These are phyloP conservation scores for Adansonia grandidieri DNA, from an alignment of 441 rosid genomes.

Conservation along the genomic window DNA sequence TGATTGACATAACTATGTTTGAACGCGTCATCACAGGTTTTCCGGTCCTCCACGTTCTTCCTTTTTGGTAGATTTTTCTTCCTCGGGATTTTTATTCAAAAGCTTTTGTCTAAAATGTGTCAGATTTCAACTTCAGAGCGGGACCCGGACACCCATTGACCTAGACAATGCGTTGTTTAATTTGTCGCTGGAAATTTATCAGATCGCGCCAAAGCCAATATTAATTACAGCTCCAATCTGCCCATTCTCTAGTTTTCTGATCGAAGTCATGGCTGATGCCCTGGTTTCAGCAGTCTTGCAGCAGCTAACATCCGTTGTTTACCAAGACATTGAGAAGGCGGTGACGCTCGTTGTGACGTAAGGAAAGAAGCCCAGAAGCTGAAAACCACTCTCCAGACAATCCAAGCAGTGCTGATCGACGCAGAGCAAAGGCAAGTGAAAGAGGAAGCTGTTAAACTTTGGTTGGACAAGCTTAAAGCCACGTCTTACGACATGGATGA, in stretches of 20 bases:
- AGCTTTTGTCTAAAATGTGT: too few relatives aligned
- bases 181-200: too few relatives aligned
- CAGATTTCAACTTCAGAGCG: too few relatives aligned
- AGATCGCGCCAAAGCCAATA: neutral
- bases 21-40: too few relatives aligned
- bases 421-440: constrained; percentile 13
- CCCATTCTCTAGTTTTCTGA: neutral
- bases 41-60: too few relatives aligned
- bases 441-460: constrained; percentile 5
- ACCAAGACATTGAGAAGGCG: neutral
- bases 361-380: constrained; percentile 9
- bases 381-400: neutral
- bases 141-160: too few relatives aligned
- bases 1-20: too few relatives aligned
- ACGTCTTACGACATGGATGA: constrained; percentile 4
- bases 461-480: constrained; percentile 14
- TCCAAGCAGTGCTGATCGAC: constrained; percentile 1
- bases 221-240: neutral
- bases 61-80: too few relatives aligned
- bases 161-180: too few relatives aligned
- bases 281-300: constrained; percentile 9
- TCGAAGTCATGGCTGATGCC: neutral
- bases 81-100: too few relatives aligned
- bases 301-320: constrained; percentile 7
- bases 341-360: neutral